Evolutionary conservation across 2,329 filamentous ascomycete species (phyloP).

Genomic region (Stagonosporopsis chrysanthemi): DNA sequence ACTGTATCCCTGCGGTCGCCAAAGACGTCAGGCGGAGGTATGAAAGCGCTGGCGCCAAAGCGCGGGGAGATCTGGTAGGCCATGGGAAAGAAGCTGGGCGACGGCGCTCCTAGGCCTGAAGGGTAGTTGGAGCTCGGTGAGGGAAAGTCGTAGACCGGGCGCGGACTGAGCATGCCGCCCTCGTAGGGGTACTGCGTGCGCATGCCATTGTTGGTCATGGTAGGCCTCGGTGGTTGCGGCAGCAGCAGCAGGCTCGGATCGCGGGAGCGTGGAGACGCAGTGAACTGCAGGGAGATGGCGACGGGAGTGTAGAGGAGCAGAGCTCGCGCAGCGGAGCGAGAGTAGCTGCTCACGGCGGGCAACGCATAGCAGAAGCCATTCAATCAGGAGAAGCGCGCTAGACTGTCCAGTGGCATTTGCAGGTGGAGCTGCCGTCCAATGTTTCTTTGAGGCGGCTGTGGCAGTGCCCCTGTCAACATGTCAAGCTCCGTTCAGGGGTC

Average conservation of each 20-base stretch:
- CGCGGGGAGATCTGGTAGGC: constrained; percentile 48
- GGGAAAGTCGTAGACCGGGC: constrained; percentile 46
- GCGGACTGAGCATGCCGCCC: constrained; percentile 43
- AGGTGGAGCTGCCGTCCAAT: constrained; percentile 11
- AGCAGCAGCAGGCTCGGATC: constrained; percentile 4
- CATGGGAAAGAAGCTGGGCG: constrained; percentile 48
- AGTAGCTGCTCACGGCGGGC: constrained; percentile 39
- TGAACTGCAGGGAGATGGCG: constrained; percentile 29
- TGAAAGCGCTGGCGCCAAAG: constrained; percentile 47
- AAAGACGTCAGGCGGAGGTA: constrained; percentile 50
- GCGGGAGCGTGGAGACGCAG: constrained; percentile 33
- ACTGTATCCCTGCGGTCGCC: constrained; percentile 40
- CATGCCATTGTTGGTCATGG: constrained; percentile 46
- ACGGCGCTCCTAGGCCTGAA: constrained; percentile 41
- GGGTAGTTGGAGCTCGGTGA: constrained; percentile 50
- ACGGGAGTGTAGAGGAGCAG: constrained; percentile 33
- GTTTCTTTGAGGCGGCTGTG: constrained; percentile 10
- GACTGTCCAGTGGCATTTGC: constrained; percentile 11
- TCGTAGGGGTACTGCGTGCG: constrained; percentile 46
- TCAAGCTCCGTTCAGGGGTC: constrained; percentile 16
- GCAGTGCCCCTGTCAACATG: constrained; percentile 18
- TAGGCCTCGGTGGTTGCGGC: constrained; percentile 14
- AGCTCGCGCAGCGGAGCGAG: constrained; percentile 36
- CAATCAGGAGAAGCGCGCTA: constrained; percentile 22
- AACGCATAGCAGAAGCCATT: constrained; percentile 31